These are phyloP conservation scores for Beauveria bassiana DNA, from an alignment of 2,329 filamentous ascomycete species.

Conservation along the genomic window DNA sequence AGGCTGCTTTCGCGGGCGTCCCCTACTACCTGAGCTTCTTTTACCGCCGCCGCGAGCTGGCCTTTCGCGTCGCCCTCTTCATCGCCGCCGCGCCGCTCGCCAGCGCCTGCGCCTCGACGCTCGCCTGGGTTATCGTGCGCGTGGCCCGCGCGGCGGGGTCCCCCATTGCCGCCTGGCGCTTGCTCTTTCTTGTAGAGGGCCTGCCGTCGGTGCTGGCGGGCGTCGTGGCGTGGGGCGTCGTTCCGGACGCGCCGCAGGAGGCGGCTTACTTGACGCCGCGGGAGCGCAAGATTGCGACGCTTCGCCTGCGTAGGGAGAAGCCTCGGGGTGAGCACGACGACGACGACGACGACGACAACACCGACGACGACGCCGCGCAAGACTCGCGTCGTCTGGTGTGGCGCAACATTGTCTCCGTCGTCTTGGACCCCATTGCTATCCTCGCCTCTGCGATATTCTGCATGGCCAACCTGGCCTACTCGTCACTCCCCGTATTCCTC, in stretches of 20 bases:
- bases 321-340: neutral
- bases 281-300: constrained; percentile 61
- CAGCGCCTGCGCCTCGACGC: constrained; percentile 66
- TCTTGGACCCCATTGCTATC: constrained; percentile 63
- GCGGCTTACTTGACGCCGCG: constrained; percentile 55
- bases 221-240: constrained; percentile 62
- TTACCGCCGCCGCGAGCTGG: constrained; percentile 63
- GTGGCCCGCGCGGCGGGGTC: constrained; percentile 43
- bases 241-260: constrained; percentile 68
- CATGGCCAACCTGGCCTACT: constrained; percentile 80
- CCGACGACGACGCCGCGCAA: constrained; percentile 12
- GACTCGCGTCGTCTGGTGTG: constrained; percentile 37
- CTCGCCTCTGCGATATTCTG: constrained; percentile 79
- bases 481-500: constrained; percentile 79
- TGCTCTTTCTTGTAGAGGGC: constrained; percentile 76
- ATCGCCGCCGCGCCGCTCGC: constrained; percentile 78
- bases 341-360: too few relatives aligned
- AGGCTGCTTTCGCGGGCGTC: constrained; percentile 58
- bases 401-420: constrained; percentile 48
- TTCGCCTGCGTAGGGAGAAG: constrained; percentile 54
- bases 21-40: constrained; percentile 60
- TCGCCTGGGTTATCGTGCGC: constrained; percentile 72
- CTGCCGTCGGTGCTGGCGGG: constrained; percentile 74
- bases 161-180: constrained; percentile 76
- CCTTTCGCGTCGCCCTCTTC: constrained; percentile 78